Base-by-base conservation (phyloP, 768 basidiomycete genomes). In the Gloeostereum incarnatum region DNA sequence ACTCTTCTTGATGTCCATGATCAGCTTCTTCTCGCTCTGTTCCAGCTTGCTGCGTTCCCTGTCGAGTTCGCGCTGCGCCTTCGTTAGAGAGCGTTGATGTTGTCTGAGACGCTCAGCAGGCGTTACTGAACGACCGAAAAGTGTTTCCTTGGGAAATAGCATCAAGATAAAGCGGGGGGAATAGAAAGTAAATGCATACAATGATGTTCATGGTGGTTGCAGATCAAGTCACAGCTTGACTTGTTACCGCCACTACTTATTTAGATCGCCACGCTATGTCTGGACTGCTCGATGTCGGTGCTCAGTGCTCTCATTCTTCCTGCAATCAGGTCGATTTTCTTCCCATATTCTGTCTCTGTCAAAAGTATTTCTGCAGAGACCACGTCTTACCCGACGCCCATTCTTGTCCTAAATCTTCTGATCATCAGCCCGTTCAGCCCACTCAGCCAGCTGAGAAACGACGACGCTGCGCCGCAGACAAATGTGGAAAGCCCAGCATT, bases 61-160 rank as follows among this genome's bases (percentile, higher is more conserved):
- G 60, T 98, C 96, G 36, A 98, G 84, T 62, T 98, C 96, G 34
- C 96, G 82, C 62, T 98, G 93, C 6, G 96, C 96, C 59, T 98
- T 97, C 24, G 89, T 84, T 46, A 98, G 78, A 2, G 91, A 78
- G 24, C 94, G 83, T 59, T 99, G 96, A 58, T 99, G 93, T 61
- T 97, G 90, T 40, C 94, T 82, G 45, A 99, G 73, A 40, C 92
- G 81, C 62, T 99, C 96, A 18, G 94, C 94, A 13, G 96, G 96
- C 13, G 94, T 97, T 20, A 96, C 75, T 1, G 88, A 81, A 33
- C 90, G 81, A 7, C 94, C 94, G 57, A 98, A 98, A 30, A 98
- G 79, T 0, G 87, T 80, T 70, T 98, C 94, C 92, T 97, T 48
- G 35, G 38, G 26, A 35, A 40, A 48, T 23, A 29, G 47, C 16